Evolutionary conservation across 805 yeast species (phyloP), one percentile per base, ranked within the genome.

Genomic region (Kregervanrija fluxuum): DNA sequence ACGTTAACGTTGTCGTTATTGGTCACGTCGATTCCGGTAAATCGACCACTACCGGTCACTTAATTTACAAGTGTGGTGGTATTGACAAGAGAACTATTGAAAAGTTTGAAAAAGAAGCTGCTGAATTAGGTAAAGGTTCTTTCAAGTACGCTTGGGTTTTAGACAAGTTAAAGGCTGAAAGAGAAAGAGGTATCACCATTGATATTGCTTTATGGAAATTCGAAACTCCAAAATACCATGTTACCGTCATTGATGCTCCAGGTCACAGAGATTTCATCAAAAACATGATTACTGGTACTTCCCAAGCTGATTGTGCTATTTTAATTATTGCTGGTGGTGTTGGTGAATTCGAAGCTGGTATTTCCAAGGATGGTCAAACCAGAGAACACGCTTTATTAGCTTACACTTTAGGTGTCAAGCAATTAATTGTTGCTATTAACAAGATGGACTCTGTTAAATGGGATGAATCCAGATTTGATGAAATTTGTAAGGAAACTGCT

Each of bases 21-120:
- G 99, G 98, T 77, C 98, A 91, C 95, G 98, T 93, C 97, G 98
- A 91, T 79, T 90, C 97, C 67, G 91, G 91, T 78, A 85, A 86
- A 80, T 91, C 97, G 57, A 90, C 98, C 70, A 91, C 97, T 76
- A 90, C 98, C 73, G 97, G 97, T 77, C 97, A 90, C 84, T 85
- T 90, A 77, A 89, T 90, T 71, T 90, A 72, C 95, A 89, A 89
- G 91, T 90, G 96, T 80, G 96, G 97, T 85, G 96, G 95, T 84
- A 87, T 87, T 66, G 96, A 89, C 79, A 89, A 88, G 87, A 85
- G 96, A 82, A 89, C 96, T 72, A 88, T 88, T 69, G 96, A 89
- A 81, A 88, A 88, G 87, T 87, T 87, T 77, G 95, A 87, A 79
- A 84, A 88, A 82, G 96, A 89, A 77, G 96, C 96, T 67, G 95